Percentiles rank a stretch among this genome's conserved stretches.
Evolutionary conservation across 192 early-diverging fungal species (phyloP).

Genomic region (Backusella circina): DNA sequence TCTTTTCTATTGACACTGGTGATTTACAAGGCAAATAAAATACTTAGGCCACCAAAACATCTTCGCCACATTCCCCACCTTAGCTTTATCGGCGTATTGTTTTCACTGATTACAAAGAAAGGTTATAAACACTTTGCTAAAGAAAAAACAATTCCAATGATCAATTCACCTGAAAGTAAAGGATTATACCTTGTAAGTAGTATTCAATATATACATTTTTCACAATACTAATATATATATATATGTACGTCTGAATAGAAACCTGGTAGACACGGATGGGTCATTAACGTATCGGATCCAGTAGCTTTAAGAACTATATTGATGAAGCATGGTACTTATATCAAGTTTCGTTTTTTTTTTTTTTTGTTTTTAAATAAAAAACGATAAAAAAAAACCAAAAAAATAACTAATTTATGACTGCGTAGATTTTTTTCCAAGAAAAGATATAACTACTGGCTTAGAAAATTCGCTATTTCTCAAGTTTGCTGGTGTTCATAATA

Average conservation of each 20-base stretch:
- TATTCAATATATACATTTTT: background rate
- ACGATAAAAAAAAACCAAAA: background rate
- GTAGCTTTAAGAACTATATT: background rate
- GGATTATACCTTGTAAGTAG: background rate
- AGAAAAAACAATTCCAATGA: background rate
- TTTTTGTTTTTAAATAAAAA: background rate
- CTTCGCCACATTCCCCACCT: background rate
- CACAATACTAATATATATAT: background rate
- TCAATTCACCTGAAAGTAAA: background rate
- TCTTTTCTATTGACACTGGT: background rate
- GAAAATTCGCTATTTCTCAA: background rate
- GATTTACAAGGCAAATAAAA: background rate
- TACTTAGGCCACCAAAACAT: background rate
- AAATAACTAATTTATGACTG: no score
- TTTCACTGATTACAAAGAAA: background rate
- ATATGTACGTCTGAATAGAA: no score
- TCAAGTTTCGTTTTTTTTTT: no score
- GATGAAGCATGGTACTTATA: background rate
- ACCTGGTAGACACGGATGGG: background rate
- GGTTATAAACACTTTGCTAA: background rate
- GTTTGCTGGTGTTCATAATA: background rate
- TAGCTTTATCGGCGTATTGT: background rate
- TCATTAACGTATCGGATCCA: background rate
- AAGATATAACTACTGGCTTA: background rate
- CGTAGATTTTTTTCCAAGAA: constrained; percentile 15